These are phyloP conservation scores for Coniochaeta ligniaria DNA, from an alignment of 2,329 filamentous ascomycete genomes.

Conservation along the genomic window DNA sequence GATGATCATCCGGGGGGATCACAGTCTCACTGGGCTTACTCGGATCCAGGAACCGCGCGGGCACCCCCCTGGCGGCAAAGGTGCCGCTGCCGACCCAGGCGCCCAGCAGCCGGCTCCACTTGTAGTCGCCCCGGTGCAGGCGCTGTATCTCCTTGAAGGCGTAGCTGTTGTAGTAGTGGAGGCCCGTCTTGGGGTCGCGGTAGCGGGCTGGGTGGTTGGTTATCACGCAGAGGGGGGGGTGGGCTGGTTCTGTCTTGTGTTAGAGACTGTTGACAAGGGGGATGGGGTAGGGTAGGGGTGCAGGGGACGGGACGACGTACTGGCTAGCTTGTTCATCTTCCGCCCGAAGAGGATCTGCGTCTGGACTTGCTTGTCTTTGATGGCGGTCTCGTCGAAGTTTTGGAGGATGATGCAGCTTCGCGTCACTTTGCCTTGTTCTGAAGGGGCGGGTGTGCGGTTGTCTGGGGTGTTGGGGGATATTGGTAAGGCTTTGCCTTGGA, in stretches of 20 bases:
- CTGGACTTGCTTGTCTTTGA: constrained; percentile 50
- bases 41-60: constrained; percentile 57
- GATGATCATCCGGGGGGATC: too few species aligned
- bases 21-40: constrained; percentile 4
- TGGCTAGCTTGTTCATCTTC: constrained; percentile 50
- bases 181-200: constrained; percentile 74
- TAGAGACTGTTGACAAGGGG: background rate
- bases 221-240: constrained; percentile 64
- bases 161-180: constrained; percentile 71
- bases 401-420: constrained; percentile 53
- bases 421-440: constrained; percentile 42
- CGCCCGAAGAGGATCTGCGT: constrained; percentile 52
- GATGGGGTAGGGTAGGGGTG: background rate
- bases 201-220: constrained; percentile 77
- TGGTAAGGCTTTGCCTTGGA: constrained; percentile 8
- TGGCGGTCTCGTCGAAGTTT: constrained; percentile 49
- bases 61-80: constrained; percentile 67
- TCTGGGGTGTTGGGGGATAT: constrained; percentile 18
- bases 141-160: constrained; percentile 79
- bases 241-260: constrained; percentile 34
- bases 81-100: constrained; percentile 70
- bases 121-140: constrained; percentile 64
- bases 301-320: constrained; percentile 25
- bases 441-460: constrained; percentile 18
- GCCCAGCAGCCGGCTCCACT: constrained; percentile 75